Base-by-base conservation (phyloP, 2,329 filamentous ascomycete genomes). In the Fusarium buxicola region DNA sequence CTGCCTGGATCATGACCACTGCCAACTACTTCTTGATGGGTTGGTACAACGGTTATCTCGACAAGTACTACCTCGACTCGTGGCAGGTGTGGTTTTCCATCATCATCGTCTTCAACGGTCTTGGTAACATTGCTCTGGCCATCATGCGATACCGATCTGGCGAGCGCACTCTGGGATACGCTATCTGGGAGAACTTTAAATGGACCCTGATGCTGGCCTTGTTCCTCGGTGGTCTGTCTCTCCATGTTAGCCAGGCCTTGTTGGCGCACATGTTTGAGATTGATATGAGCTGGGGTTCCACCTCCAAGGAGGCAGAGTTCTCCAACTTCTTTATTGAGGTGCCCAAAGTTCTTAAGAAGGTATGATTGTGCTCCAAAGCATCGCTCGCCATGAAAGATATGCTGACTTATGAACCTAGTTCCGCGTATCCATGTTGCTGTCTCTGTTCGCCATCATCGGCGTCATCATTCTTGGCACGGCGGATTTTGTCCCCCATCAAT, bases 301-400 rank as follows among this genome's bases (percentile, higher is more conserved):
- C 92, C 0, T 85, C 88, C 35, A 96, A 96, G 78, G 92, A 96
- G 78, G 86, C 86, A 45, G 89, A 92, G 69, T 88, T 90, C 71
- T 89, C 90, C 24, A 91, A 92, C 76, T 96, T 96, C 78, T 94
- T 94, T 78, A 90, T 92, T 58, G 92, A 95, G 73, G 86, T 94
- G 15, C 89, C 90, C 30, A 90, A 90, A 73, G 90, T 96, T 35
- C 74, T 94, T 69, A 89, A 88, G 77, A 88, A 86, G 73, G 92
- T 92, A 76, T 86, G 89, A 75, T 81, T 76, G 69, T 72, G 70
- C 77, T 49, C 69, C 66, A 58, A 75, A 66, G 72, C 58, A 60
- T 72, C 34, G 75, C 65, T 76, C 76, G 25, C 57, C 66, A 9
- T 21, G n/a, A 36, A 16, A 28, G 6, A 21, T 24, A 25, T 48